Base-by-base conservation (phyloP, 2,329 filamentous ascomycete species). In the Penicillium sp. region DNA sequence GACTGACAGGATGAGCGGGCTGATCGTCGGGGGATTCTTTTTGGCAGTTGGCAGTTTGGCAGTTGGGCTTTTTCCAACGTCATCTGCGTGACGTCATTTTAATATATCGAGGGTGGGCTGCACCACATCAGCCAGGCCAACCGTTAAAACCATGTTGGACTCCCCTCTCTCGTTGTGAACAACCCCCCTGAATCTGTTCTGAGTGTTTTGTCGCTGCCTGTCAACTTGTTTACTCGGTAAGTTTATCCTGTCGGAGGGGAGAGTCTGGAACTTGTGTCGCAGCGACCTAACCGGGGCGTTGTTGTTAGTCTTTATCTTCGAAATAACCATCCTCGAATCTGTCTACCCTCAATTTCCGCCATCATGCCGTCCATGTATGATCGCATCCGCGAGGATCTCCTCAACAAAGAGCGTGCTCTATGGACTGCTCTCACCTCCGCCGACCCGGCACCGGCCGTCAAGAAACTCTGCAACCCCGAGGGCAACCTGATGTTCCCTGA, bases 391-490 rank as follows among this genome's bases (percentile, higher is more conserved):
- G 62, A 75, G 14, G 73, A 75, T 50, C 65, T 76, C 50, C 61
- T 73, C 51, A 60, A 65, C 57, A 73, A 73, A 55, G 73, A 75
- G 58, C 73, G 69, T n/a, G 68, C 69, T 0, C 68, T 76, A 7
- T 76, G 74, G 74, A 75, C 73, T 6, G 71, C 74, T 1, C 62
- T 76, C 16, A 76, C 74, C 9, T 75, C 72, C 0, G 74, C 73
- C 14, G 70, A 75, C 47, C 74, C 74, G 0, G 72, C 64, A 6
- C 69, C 73, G 2, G 72, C 73, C 7, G 64, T 76, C 35, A 66
- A 70, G 49, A 72, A 71, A 52, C 64, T 76, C 18, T 71, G 66
- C 58, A 68, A 70, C 54, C 59, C 64, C 0, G 67, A 73, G 43
- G 73, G 69, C 54, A 71, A 71, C 60, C 46, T 75, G 10, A 60